Conservation (phyloP, 257 asterid genomes). For the Plantago elongata region DNA sequence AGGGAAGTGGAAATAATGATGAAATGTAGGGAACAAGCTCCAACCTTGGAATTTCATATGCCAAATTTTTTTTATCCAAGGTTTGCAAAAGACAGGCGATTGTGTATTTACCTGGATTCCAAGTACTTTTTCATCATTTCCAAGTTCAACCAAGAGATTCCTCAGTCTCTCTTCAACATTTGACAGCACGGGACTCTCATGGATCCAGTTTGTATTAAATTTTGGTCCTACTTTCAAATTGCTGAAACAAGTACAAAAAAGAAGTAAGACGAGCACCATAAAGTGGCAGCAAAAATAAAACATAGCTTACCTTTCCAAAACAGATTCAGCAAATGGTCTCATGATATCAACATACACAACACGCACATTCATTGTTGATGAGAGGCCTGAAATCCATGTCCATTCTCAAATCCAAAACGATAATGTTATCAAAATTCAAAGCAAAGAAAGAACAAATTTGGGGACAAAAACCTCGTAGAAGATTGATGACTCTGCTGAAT, state of each 20-base stretch:
- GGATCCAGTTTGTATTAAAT: conserved; percentile 63
- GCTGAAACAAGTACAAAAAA: conserved; percentile 47
- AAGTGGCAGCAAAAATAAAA: conserved; percentile 17
- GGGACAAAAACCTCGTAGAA: conserved; percentile 71
- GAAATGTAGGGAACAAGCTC: too few species aligned
- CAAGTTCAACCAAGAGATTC: conserved; percentile 76
- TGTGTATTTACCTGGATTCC: conserved; percentile 75
- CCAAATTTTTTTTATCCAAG: too few species aligned
- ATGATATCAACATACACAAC: conserved; percentile 75
- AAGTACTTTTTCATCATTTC: conserved; percentile 80
- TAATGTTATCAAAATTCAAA: conserved; percentile 23
- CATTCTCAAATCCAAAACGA: conserved; percentile 21
- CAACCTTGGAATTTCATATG: too few species aligned
- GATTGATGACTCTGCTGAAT: conserved; percentile 89
- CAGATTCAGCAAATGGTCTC: conserved; percentile 99
- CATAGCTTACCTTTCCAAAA: conserved; percentile 59
- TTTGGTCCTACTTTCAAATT: conserved; percentile 64
- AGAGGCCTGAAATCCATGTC: conserved; percentile 64
- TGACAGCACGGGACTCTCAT: conserved; percentile 70
- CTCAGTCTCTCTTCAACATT: conserved; percentile 79
- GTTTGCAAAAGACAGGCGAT: background rate
- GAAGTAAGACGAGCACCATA: conserved; percentile 25
- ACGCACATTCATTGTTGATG: conserved; percentile 81
- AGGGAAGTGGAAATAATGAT: too few species aligned
- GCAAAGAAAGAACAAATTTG: conserved; percentile 13